Base-by-base conservation (phyloP, 2,329 filamentous ascomycete species). In the Fusarium mundagurra region DNA sequence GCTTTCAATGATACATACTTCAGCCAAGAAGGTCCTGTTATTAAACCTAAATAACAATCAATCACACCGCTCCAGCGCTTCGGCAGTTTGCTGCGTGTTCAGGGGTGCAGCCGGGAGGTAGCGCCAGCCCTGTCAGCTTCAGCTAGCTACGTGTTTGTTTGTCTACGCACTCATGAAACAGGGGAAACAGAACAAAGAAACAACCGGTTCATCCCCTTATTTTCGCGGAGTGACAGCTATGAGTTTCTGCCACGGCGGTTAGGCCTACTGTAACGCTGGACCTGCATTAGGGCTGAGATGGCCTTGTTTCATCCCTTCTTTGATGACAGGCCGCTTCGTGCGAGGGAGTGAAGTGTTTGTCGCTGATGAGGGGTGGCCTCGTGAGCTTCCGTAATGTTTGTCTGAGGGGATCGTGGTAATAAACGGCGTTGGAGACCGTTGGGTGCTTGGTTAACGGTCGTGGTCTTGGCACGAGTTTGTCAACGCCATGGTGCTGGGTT, bases 181-280 rank as follows among this genome's bases (percentile, higher is more conserved):
- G 57, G 67, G 58, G 48, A 47, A 47, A 18, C 24, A 50, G 31
- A 59, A 72, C 59, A 70, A 66, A 67, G 62, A 48, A 61, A 45
- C 20, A 29, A 57, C 27, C 27, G 8, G 18, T 36, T 34, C 38
- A 36, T 48, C 36, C 34, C 29, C 24, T 50, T 57, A 36, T 34
- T 61, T 45, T 55, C 33, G n/a, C 24, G 12, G 8, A 51, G 65
- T 50, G 39, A 57, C 36, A 66, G 12, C 55, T 61, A 43, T 41
- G 55, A 27, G 51, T 53, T 71, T 62, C 57, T 64, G 45, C 43
- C 29, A 48, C 67, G 31, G 64, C 69, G 69, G 55, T 69, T 72
- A 69, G 47, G 58, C 14, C 4, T 41, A 18, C 51, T 60, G 27
- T 38, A 51, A 38, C 22, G 58, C 38, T 74, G 71, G 67, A 64